Base-by-base conservation (phyloP, 2,329 filamentous ascomycete genomes). In the Cladorrhinum sp. region DNA sequence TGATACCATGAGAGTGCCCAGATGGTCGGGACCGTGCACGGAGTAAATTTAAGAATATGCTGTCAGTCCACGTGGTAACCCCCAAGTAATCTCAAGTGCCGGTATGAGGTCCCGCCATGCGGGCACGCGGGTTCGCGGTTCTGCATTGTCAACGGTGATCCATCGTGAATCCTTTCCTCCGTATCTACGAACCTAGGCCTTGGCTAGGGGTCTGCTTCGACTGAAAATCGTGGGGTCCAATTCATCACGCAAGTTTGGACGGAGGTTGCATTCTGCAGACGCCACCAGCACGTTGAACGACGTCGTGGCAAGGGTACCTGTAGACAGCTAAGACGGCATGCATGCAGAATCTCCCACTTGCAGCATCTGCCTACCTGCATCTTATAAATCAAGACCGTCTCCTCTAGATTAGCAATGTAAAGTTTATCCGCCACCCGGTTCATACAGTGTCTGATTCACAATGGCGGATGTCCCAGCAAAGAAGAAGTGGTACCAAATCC, bases 401-500 rank as follows among this genome's bases (percentile, higher is more conserved):
- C 33, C 33, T 46, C 42, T 18, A n/a, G 18, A 18, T 9, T 8
- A 46, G 2, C n/a, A 20, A n/a, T 12, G 16, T 4, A 42, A 42
- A 46, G 42, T 12, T 21, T 46, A 46, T 20, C n/a, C 42, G 14
- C 36, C 36, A 42, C 10, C 36, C 36, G 26, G 4, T 28, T 10
- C 36, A n/a, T n/a, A n/a, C 36, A 14, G 4, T 42, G n/a, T 46
- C 12, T 12, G 6, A 18, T 46, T 20, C 42, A 46, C 42, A 16
- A 46, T 46, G 42, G 42, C 42, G 42, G 42, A 9, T 20, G 42
- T 46, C 42, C 36, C 23, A 49, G 33, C 26, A 28, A 49, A 53
- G 7, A 57, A 33, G 60, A 73, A 72, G 62, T 76, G 74, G 75
- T 75, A 72, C 59, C 68, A 75, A 46, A 68, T 76, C 60, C 73